These are phyloP conservation scores for Clonostachys rosea DNA, from an alignment of 2,329 filamentous ascomycete genomes.

Conservation along the genomic window DNA sequence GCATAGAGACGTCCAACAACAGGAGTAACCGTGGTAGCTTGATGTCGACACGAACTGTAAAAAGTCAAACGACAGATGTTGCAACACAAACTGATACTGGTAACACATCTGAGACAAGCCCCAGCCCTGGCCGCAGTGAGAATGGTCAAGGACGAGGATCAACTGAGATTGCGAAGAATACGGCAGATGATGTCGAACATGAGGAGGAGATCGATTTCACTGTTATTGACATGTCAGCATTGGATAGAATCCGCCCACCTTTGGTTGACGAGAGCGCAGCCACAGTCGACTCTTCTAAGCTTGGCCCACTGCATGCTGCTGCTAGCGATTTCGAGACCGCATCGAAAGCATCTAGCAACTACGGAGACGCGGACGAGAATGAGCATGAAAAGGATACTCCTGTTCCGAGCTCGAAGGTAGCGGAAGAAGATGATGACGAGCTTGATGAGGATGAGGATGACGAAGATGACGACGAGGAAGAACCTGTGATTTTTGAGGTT, in stretches of 20 bases:
- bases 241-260: conserved; percentile 36
- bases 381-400: too few relatives aligned
- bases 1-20: conserved; percentile 58
- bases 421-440: conserved; percentile 9
- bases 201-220: conserved; percentile 56
- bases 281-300: not conserved
- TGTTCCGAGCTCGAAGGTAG: not conserved
- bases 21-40: conserved; percentile 69
- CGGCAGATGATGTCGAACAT: conserved; percentile 26
- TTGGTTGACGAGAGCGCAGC: not conserved
- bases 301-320: conserved; percentile 3
- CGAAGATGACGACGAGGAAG: conserved; percentile 50
- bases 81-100: conserved; percentile 54
- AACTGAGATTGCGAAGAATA: conserved; percentile 21
- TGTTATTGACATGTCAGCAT: conserved; percentile 47
- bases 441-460: conserved; percentile 33
- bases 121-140: conserved; percentile 48
- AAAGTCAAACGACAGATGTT: conserved; percentile 66
- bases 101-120: conserved; percentile 48
- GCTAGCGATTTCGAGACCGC: conserved; percentile 14
- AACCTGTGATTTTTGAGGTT: conserved; percentile 66
- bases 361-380: conserved; percentile 11
- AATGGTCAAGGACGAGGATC: conserved; percentile 39
- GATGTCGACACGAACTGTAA: conserved; percentile 66
- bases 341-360: conserved; percentile 16